Conservation (phyloP, 1,284 basidiomycete species). For the Athelia psychrophila region DNA sequence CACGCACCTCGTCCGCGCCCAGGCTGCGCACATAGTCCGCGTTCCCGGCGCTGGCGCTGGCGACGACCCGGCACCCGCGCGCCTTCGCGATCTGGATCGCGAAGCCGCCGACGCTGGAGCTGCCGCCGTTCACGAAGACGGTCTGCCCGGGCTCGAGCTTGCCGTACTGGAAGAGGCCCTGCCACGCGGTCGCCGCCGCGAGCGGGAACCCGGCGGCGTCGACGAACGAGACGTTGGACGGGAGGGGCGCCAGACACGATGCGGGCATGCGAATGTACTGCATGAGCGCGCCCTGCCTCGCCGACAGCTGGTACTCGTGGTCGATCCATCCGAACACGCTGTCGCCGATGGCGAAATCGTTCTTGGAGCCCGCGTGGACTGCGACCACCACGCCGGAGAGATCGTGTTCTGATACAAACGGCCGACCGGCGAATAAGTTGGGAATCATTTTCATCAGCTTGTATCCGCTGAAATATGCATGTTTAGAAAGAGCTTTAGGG, state of each 20-base stretch:
- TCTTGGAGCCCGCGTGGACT: slow-evolving; percentile 39
- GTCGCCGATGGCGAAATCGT: slow-evolving; percentile 52
- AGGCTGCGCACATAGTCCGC: slow-evolving; percentile 35
- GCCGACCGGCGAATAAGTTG: slow-evolving; percentile 43
- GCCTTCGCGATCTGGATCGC: slow-evolving; percentile 66
- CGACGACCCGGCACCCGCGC: slow-evolving; percentile 51
- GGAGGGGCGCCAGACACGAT: slow-evolving; percentile 40
- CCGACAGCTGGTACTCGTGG: slow-evolving; percentile 23
- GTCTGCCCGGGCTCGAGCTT: slow-evolving; percentile 43
- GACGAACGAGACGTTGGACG: slow-evolving; percentile 41
- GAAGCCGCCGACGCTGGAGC: slow-evolving; percentile 57
- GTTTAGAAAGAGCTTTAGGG: slow-evolving; percentile 6
- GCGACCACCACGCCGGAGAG: slow-evolving; percentile 54
- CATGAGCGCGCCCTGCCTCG: slow-evolving; percentile 48
- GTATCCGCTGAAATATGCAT: slow-evolving; percentile 40
- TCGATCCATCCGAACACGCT: slow-evolving; percentile 56
- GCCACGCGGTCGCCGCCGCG: slow-evolving; percentile 54
- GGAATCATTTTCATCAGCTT: slow-evolving; percentile 55
- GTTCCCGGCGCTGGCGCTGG: slow-evolving; percentile 54
- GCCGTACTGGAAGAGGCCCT: slow-evolving; percentile 41
- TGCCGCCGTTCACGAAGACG: slow-evolving; percentile 67
- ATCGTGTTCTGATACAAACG: slow-evolving; percentile 57
- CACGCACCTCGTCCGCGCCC: slow-evolving; percentile 40
- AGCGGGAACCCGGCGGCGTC: slow-evolving; percentile 59
- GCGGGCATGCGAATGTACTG: slow-evolving; percentile 49